phyloP scores from a whole-genome alignment of 768 basidiomycete species.

The Mycena latifolia region DNA sequence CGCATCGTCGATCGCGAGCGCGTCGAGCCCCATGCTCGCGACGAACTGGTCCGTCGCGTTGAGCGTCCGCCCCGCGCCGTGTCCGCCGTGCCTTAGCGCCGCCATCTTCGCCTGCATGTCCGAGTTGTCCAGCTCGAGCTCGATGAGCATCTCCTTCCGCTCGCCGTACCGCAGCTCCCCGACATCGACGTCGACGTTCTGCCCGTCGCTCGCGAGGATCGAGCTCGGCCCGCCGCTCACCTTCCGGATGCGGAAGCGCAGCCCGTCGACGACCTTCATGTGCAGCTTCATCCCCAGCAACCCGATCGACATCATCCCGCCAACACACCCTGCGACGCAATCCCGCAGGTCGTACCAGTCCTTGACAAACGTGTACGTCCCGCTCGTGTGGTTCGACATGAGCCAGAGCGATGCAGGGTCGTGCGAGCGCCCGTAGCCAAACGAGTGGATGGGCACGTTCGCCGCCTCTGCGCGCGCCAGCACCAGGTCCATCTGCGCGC shows the following conservation, averaged over 20 bases:
- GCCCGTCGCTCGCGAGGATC: conserved; percentile 91
- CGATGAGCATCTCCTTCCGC: conserved; percentile 96
- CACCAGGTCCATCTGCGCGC: conserved; percentile 98
- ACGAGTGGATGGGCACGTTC: conserved; percentile 95
- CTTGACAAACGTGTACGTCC: conserved; percentile 97
- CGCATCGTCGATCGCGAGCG: conserved; percentile 78
- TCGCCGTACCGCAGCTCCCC: conserved; percentile 97
- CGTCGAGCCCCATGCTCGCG: conserved; percentile 85
- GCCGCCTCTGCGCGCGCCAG: conserved; percentile 97
- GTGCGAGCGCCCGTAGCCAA: conserved; percentile 97
- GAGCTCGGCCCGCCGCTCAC: conserved; percentile 91
- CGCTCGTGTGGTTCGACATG: conserved; percentile 97
- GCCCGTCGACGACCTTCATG: conserved; percentile 91
- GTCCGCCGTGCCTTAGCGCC: conserved; percentile 35
- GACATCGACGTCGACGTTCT: conserved; percentile 95
- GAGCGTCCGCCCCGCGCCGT: conserved; percentile 51
- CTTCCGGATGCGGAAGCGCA: conserved; percentile 94
- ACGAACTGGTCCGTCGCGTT: conserved; percentile 94
- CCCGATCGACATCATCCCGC: conserved; percentile 97
- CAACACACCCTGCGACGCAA: conserved; percentile 93
- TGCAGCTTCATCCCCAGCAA: conserved; percentile 95
- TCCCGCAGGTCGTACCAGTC: conserved; percentile 97
- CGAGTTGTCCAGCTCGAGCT: conserved; percentile 90
- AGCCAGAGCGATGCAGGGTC: conserved; percentile 99
- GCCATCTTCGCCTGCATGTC: conserved; percentile 61